Evolutionary conservation across 331 rosid genomes (phyloP), one percentile per base, ranked within the genome.

Genomic region (Phaseolus coccineus): DNA sequence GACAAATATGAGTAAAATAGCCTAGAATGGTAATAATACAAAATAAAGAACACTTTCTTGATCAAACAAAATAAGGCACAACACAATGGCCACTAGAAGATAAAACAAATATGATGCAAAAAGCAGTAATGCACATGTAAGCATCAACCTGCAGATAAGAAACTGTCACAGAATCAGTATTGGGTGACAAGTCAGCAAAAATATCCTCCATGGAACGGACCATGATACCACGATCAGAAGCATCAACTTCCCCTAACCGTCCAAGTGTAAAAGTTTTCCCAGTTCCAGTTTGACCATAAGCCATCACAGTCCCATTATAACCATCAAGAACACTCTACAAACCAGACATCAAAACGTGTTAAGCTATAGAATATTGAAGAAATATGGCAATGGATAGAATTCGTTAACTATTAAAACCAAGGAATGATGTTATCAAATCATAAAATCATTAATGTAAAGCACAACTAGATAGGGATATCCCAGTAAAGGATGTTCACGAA

Each of bases 231-330:
- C 98, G 94, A 85, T 87, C 87, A 70, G 99, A 89, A 59, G 91
- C 74, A 67, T 96, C 98, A 79, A 83, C 90, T 77, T 93, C 97
- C 58, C 99, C 99, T 12, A 96, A 33, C 46, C 86, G 88, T 83
- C 98, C 99, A 85, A 96, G 97, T 5, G 99, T 96, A 87, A 91
- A 96, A 69, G 99, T 96, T 85, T 96, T 96, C 37, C 98, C 99
- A 1, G 99, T 96, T 44, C 99, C 99, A 40, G 99, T 96, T 88
- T 96, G 99, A 74, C 99, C 99, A 80, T 96, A 96, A 77, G 99
- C 99, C 99, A 96, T 96, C 78, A 96, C 96, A 19, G 94, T 96
- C 81, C 99, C 99, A 87, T 96, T 96, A 74, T 93, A 96, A 72
- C 99, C 98, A 77, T 91, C 97, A 73, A 96, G 87, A 77, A 96